A percentile compares a stretch with the other conserved stretches of the same genome.
These are phyloP conservation scores for Ceriops tagal DNA, from an alignment of 345 rosid species.

Conservation along the genomic window DNA sequence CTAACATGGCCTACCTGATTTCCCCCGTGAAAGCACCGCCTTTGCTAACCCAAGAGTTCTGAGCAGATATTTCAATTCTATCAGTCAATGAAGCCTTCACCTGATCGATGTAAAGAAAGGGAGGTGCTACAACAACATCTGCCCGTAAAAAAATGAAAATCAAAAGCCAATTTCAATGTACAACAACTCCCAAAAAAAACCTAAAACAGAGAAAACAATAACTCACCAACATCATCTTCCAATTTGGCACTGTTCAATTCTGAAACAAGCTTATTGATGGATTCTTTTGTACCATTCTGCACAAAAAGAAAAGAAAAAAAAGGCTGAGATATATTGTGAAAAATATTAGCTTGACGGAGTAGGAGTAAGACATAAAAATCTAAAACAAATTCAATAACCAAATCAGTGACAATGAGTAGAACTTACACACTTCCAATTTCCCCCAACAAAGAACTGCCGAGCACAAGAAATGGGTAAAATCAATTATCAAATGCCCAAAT, in stretches of 20 bases:
- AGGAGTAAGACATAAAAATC: background rate
- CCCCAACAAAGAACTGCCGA: conserved; percentile 98
- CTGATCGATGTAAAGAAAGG: conserved; percentile 82
- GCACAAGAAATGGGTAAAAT: conserved; percentile 7
- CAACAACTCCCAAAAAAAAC: background rate
- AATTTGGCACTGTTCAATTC: conserved; percentile 76
- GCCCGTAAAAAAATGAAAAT: conserved; percentile 18
- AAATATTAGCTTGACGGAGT: too few relatives aligned
- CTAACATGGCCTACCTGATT: conserved; percentile 58
- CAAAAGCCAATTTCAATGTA: background rate
- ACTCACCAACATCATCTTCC: conserved; percentile 92
- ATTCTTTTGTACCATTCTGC: conserved; percentile 92
- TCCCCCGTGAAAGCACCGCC: conserved; percentile 99
- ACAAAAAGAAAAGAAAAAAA: conserved; percentile 11
- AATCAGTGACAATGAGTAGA: background rate
- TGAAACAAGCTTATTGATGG: conserved; percentile 81
- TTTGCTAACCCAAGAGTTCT: conserved; percentile 93
- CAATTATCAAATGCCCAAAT: background rate
- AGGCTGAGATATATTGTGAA: background rate
- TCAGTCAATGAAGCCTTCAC: conserved; percentile 64
- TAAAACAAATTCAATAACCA: background rate
- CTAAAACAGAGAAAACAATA: background rate
- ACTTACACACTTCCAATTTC: conserved; percentile 99
- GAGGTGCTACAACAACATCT: conserved; percentile 98
- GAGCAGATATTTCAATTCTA: conserved; percentile 80